These are phyloP conservation scores for Coccomyxa sp. DNA, from an alignment of 139 green algal genomes.

Conservation along the genomic window DNA sequence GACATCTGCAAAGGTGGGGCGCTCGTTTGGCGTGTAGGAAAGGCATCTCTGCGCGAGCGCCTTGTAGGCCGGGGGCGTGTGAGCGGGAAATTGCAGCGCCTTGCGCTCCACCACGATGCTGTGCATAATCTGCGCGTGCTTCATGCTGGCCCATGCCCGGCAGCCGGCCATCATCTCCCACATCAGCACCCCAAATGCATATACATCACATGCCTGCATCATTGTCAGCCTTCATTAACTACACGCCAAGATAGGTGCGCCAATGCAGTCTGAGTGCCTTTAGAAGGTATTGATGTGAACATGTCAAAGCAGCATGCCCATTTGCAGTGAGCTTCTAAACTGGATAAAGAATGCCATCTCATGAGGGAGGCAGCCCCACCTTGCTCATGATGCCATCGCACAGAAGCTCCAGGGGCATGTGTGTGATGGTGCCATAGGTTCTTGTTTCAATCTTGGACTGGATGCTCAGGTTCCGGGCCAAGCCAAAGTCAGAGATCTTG, in stretches of 20 bases:
- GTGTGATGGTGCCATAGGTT: slow-evolving; percentile 30
- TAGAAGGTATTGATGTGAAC: not conserved
- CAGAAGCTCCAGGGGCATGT: slow-evolving; percentile 27
- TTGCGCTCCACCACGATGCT: not conserved
- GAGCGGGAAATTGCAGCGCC: slow-evolving; percentile 11
- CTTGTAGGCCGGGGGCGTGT: slow-evolving; percentile 12
- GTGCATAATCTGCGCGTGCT: slow-evolving; percentile 30
- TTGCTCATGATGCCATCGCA: slow-evolving; percentile 8
- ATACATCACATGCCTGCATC: slow-evolving; percentile 25
- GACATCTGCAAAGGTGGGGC: slow-evolving; percentile 19
- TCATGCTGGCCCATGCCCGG: slow-evolving; percentile 35
- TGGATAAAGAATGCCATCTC: not conserved
- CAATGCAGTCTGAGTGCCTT: not conserved
- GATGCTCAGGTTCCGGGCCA: slow-evolving; percentile 39
- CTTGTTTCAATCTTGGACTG: slow-evolving; percentile 6
- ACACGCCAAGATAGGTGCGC: not conserved
- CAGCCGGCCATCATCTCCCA: slow-evolving; percentile 50
- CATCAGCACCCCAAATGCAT: slow-evolving; percentile 29
- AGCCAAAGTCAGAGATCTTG: slow-evolving; percentile 61
- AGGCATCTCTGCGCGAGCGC: slow-evolving; percentile 30
- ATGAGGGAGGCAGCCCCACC: not conserved
- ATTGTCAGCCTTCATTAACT: not conserved
- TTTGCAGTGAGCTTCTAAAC: not conserved
- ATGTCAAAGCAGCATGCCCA: not conserved
- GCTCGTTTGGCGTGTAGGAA: slow-evolving; percentile 13